Evolutionary conservation across 805 yeast genomes (phyloP), one percentile per base, ranked within the genome.

Genomic region (Yarrowia keelungensis): DNA sequence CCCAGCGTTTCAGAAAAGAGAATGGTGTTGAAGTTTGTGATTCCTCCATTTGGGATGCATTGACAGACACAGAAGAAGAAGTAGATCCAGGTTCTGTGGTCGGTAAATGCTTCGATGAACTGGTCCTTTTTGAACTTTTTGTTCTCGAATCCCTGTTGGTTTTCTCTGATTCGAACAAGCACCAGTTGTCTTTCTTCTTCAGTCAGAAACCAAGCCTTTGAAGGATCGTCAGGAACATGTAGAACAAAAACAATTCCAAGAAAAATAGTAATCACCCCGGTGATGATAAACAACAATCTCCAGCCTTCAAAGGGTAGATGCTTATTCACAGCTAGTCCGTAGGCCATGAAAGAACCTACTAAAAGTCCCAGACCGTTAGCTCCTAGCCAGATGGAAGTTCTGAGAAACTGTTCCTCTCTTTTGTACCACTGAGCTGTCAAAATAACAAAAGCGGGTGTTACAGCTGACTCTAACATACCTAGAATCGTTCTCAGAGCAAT

Each of bases 321-420:
- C 7, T 11, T 16, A 10, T 47, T 47, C 9, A 26, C 51, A 22
- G 51, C 51, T 14, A 22, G 35, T 1, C 51, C 51, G 22, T 47
- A 47, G 10, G 51, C 51, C 36, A 47, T 47, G 10, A 47, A 47
- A 26, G 16, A 12, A 10, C 51, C 51, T 7, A 47, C 35, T 15
- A 47, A 22, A n/a, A 47, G 51, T 1, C 51, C 51, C 36, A 47
- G 19, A 2, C 36, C 51, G 16, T 47, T 47, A 16, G 36, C 9
- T 47, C 51, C 51, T 2, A 47, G 15, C 51, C 51, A 47, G n/a
- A 47, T 12, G 36, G 51, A 47, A 3, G 51, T 47, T 47, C 51
- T 22, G 36, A 45, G 32, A 45, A 45, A 45, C 49, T 45, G 49
- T 32, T 45, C 49, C 19, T 45, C 49, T 16, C 49, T 11, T 14